Percentiles rank a stretch among this genome's conserved stretches.
These are phyloP conservation scores for Xylariales sp. DNA, from an alignment of 2,329 filamentous ascomycete species.

Conservation along the genomic window DNA sequence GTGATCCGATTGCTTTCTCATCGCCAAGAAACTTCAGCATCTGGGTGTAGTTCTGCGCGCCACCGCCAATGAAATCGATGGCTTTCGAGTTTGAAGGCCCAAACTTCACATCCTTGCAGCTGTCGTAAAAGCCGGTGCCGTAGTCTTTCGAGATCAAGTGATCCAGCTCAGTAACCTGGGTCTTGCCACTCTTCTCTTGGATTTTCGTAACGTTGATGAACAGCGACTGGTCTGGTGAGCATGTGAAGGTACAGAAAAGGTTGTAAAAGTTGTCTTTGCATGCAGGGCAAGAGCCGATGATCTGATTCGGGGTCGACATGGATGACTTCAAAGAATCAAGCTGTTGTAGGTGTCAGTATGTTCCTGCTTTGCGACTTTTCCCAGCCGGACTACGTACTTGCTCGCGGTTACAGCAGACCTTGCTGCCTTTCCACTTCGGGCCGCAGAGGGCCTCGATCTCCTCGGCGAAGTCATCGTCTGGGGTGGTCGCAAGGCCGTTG, in stretches of 20 bases:
- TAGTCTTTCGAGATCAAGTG: constrained; percentile 83
- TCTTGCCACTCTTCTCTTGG: constrained; percentile 53
- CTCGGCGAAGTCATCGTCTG: constrained; percentile 65
- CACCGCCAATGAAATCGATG: constrained; percentile 93
- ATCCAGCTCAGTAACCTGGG: constrained; percentile 77
- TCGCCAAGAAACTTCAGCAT: constrained; percentile 91
- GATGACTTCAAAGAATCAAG: constrained; percentile 77
- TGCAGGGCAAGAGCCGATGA: constrained; percentile 90
- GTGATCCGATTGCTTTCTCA: constrained; percentile 85
- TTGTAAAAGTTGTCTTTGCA: constrained; percentile 99
- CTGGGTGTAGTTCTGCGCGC: constrained; percentile 81
- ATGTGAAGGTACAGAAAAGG: constrained; percentile 96
- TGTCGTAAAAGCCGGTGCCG: constrained; percentile 85
- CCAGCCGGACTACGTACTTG: constrained; percentile 55
- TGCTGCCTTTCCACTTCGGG: constrained; percentile 74
- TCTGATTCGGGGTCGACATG: constrained; percentile 77
- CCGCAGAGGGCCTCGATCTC: constrained; percentile 85
- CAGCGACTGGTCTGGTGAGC: constrained; percentile 91
- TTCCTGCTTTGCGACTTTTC: not conserved
- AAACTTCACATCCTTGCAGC: constrained; percentile 98
- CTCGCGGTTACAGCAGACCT: constrained; percentile 78
- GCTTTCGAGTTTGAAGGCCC: constrained; percentile 89
- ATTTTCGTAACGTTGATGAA: constrained; percentile 90
- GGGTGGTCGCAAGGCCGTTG: constrained; percentile 75
- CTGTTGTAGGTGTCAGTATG: constrained; percentile 37